Evolutionary conservation across 768 basidiomycete genomes (phyloP), one percentile per base, ranked within the genome.

Genomic region (Suillus placidus): DNA sequence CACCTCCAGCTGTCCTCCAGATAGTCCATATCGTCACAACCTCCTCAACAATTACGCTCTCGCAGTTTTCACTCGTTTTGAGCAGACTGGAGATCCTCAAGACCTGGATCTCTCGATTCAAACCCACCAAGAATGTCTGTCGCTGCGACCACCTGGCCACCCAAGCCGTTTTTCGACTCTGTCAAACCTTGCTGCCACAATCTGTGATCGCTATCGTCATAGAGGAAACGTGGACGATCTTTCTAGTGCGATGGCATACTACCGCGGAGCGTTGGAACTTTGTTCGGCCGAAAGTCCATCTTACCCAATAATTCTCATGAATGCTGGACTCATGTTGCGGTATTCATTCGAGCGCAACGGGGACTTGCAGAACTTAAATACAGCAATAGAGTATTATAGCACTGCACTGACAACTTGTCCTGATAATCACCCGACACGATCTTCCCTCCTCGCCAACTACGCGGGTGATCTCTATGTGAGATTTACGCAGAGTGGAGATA

Each of bases 201-300:
- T 77, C 32, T 58, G 64, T 26, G 6, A 38, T 65, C 73, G 64
- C 30, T 80, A 72, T 67, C 71, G 74, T 40, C 34, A 62, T 18
- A 64, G 72, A 6, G 71, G 74, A 4, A 63, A 70, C 14, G 45
- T 64, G 23, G 63, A 66, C 56, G 75, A 79, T 62, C 40, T 80
- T 37, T 68, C 78, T 52, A 62, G 30, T 43, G 63, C 73, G 51
- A 54, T 30, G 5, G 47, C 37, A 38, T 10, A 68, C 42, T 64
- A 63, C 43, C 42, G 26, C 13, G 61, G 65, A 55, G 73, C 74
- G 3, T 51, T 76, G 32, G 56, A 65, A 54, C 38, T 74, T 49
- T 62, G 54, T 26, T 61, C 71, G 45, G 69, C 71, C 2, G 68
- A 68, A 32, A 63, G 67, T 38, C 51, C 64, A 3, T 67, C 69